Percentiles rank a stretch among this genome's conserved stretches.
These are phyloP conservation scores for Xylaria sp. DNA, from an alignment of 2,329 filamentous ascomycete species.

Conservation along the genomic window DNA sequence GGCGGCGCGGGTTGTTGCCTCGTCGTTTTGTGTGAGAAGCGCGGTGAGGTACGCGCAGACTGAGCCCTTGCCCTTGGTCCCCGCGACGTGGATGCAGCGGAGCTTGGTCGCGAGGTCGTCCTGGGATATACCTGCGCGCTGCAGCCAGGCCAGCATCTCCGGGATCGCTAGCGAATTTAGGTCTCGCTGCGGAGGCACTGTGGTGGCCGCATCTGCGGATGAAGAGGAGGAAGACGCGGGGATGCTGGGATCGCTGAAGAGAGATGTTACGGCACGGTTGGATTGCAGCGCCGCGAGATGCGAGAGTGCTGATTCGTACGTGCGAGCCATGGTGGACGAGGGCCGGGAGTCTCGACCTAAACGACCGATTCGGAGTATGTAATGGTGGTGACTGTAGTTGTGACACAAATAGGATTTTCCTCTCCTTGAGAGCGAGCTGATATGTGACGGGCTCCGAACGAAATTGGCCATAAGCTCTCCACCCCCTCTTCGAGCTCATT, in stretches of 20 bases:
- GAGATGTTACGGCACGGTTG: conserved; percentile 73
- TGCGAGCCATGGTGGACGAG: conserved; percentile 49
- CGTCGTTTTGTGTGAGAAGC: conserved; percentile 49
- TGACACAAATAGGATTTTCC: background rate
- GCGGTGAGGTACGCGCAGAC: conserved; percentile 85
- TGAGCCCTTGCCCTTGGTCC: conserved; percentile 94
- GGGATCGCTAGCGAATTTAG: conserved; percentile 81
- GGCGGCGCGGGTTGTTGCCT: conserved; percentile 27
- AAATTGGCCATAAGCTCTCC: conserved; percentile 22
- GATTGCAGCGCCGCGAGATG: conserved; percentile 82
- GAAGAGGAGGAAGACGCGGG: conserved; percentile 3
- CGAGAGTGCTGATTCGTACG: conserved; percentile 74
- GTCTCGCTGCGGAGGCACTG: conserved; percentile 54
- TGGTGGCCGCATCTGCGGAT: conserved; percentile 52
- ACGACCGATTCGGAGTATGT: background rate
- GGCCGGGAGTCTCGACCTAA: background rate
- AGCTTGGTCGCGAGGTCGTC: conserved; percentile 51
- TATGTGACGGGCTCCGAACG: conserved; percentile 12
- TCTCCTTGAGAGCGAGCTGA: background rate
- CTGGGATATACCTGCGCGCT: conserved; percentile 76
- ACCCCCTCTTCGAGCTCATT: conserved; percentile 8
- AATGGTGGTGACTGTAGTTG: background rate
- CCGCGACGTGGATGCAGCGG: conserved; percentile 81
- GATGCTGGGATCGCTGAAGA: conserved; percentile 58
- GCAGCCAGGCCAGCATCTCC: conserved; percentile 83